Conservation (phyloP, 257 asterid species). For the Hygrophila difformis region DNA sequence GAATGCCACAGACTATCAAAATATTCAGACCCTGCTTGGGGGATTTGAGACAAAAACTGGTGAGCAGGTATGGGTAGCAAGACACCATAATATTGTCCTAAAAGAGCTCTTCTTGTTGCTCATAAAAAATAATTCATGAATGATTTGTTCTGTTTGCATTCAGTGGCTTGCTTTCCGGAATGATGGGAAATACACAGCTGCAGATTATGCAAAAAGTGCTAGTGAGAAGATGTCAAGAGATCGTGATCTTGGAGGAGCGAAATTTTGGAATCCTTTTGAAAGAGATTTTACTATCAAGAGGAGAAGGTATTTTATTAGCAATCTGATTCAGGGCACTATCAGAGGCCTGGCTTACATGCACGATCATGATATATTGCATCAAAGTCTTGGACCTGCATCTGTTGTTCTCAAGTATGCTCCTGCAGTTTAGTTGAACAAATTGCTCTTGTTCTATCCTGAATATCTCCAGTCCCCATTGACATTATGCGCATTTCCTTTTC, state of each 20-base stretch:
- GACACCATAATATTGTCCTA: too few species aligned
- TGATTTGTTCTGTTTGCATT: constrained; percentile 8
- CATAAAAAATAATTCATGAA: constrained; percentile 2
- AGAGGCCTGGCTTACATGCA: constrained; percentile 81
- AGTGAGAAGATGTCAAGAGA: constrained; percentile 62
- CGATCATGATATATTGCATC: constrained; percentile 66
- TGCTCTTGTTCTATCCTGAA: neutral
- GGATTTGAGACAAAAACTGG: constrained; percentile 95
- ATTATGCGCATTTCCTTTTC: constrained; percentile 12
- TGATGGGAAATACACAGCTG: constrained; percentile 82
- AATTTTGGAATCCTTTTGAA: constrained; percentile 75
- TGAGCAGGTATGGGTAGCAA: constrained; percentile 85
- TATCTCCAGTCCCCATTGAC: neutral
- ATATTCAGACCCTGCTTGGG: constrained; percentile 77
- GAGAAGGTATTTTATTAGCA: constrained; percentile 55
- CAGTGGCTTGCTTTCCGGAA: constrained; percentile 96
- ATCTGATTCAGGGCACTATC: constrained; percentile 63
- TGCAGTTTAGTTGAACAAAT: constrained; percentile 5
- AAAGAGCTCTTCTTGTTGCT: too few species aligned
- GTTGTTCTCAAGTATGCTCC: constrained; percentile 65
- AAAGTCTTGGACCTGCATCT: constrained; percentile 95
- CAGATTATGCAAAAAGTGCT: constrained; percentile 65
- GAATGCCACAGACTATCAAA: constrained; percentile 30
- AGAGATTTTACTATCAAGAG: constrained; percentile 57
- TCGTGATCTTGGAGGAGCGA: constrained; percentile 37